Conservation (phyloP, 345 rosid genomes). For the Excoecaria agallocha region DNA sequence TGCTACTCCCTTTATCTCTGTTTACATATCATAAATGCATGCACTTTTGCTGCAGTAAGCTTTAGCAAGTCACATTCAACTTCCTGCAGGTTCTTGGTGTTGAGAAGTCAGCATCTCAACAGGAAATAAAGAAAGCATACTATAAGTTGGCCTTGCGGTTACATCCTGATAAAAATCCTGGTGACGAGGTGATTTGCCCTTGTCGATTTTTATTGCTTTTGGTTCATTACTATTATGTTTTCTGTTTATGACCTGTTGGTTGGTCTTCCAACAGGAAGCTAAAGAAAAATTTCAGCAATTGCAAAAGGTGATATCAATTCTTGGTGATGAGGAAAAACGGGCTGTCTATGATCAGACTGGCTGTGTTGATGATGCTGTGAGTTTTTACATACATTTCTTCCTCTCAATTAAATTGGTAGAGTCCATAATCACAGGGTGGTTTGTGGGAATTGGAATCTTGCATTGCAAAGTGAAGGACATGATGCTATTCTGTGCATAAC, state of each 20-base stretch:
- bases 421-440: background rate
- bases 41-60: conserved; percentile 7
- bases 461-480: background rate
- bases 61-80: background rate
- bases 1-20: background rate
- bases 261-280: conserved; percentile 55
- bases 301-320: conserved; percentile 86
- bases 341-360: conserved; percentile 87
- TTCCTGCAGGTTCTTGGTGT: conserved; percentile 72
- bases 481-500: background rate
- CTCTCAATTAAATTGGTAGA: background rate
- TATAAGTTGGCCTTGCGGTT: conserved; percentile 78
- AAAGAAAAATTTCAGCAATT: conserved; percentile 94
- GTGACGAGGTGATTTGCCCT: conserved; percentile 57
- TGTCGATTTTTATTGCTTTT: background rate
- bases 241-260: background rate
- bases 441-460: background rate
- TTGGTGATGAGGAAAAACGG: conserved; percentile 85
- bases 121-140: conserved; percentile 88
- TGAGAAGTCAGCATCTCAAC: conserved; percentile 60
- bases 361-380: conserved; percentile 82
- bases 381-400: conserved; percentile 23
- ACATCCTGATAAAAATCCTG: conserved; percentile 93
- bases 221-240: background rate
- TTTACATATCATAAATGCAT: background rate